Evolutionary conservation across 2,329 filamentous ascomycete genomes (phyloP).

Genomic region (Ceratocystis ficicola): DNA sequence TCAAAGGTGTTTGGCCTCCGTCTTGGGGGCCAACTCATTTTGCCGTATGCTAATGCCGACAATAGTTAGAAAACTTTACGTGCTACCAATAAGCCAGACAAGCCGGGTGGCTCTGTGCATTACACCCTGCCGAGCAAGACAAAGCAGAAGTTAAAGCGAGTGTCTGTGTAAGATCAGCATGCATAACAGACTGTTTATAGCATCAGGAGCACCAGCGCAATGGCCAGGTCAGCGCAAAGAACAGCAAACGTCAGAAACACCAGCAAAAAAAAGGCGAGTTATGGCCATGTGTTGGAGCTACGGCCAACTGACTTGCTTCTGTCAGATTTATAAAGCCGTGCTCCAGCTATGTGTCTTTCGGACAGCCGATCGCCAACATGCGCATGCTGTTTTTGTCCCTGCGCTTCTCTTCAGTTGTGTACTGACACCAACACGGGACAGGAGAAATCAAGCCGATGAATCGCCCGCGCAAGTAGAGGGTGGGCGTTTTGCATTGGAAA

Average conservation of each 20-base stretch:
- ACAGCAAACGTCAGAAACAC: not conserved
- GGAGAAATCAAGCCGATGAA: not conserved
- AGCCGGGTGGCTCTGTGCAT: not conserved
- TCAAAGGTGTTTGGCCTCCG: not conserved
- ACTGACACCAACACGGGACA: not conserved
- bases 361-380: not conserved
- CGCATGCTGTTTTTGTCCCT: not conserved
- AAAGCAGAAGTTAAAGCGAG: not conserved
- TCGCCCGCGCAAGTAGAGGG: not conserved
- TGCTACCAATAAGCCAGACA: not conserved
- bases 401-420: not conserved
- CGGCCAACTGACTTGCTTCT: not conserved
- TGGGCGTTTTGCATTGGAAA: not conserved
- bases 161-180: not conserved
- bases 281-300: not conserved
- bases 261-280: not conserved
- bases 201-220: not conserved
- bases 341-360: not conserved
- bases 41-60: not conserved
- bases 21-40: not conserved
- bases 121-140: not conserved
- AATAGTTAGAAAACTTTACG: not conserved
- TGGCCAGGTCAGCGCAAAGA: not conserved
- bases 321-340: not conserved
- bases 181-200: conserved; percentile 2